Base-by-base conservation (phyloP, 2,329 filamentous ascomycete species). In the Stachybotrys elegans region DNA sequence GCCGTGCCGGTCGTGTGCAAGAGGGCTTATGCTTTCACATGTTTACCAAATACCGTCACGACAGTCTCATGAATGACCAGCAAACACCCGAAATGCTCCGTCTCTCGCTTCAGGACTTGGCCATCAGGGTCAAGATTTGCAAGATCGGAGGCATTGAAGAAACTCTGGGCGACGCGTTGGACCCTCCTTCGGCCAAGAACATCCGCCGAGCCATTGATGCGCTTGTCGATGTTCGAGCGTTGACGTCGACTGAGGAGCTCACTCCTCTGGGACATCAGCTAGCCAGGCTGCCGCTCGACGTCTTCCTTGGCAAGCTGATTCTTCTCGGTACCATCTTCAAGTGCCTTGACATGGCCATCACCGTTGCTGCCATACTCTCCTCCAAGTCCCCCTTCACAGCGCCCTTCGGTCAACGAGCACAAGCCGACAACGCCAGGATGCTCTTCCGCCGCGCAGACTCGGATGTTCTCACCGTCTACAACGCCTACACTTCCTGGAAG, bases 81-180 rank as follows among this genome's bases (percentile, higher is more conserved):
- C 93, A 97, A 68, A 95, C 89, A 0, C 94, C 93, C 0, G 93
- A 98, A 63, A 95, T 98, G 82, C 79, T 98, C 32, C 85, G 93
- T 1, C 72, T 98, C 4, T 96, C 93, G 0, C 72, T 98, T 11
- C 93, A 98, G 63, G 93, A 98, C 58, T 73, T 98, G 11, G 90
- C 95, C 5, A 91, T 98, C 61, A 83, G 93, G 8, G 91, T 97
- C 52, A 98, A 98, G 68, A 95, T 96, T 37, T 98, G 92, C 72
- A 95, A 94, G 58, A 79, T 98, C 35, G 93, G 93, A 11, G 85
- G 88, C 32, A 95, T 97, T 43, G 92, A 97, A 60, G 81, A 92
- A 54, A 96, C 91, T 0, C 74, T 98, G 9, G 79, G 86, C 19
- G 83, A 91, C 62, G 93, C 93, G 4, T 73, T 98, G 14, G 93